A percentile compares a stretch with the other conserved stretches of the same genome.
phyloP scores from a whole-genome alignment of 805 yeast species.

The Saturnispora serradocipensis region DNA sequence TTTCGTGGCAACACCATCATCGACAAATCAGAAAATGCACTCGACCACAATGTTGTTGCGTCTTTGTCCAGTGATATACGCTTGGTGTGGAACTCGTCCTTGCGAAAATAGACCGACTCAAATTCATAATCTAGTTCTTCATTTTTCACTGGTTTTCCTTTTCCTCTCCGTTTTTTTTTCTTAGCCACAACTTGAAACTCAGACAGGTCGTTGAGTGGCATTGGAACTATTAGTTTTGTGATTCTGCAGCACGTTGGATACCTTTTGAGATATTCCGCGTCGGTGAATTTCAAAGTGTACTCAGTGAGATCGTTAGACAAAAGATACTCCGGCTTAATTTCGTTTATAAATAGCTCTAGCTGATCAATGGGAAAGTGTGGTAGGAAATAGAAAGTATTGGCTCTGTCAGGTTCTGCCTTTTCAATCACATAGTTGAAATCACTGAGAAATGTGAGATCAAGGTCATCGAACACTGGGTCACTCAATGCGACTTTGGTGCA shows the following conservation, averaged over 20 bases:
- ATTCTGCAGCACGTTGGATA: constrained; percentile 25
- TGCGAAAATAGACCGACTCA: constrained; percentile 13
- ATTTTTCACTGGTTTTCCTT: constrained; percentile 5
- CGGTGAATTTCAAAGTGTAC: constrained; percentile 23
- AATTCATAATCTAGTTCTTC: constrained; percentile 14
- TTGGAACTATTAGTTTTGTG: constrained; percentile 9
- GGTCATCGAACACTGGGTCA: constrained; percentile 25
- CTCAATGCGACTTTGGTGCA: constrained; percentile 13
- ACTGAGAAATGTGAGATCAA: constrained; percentile 17
- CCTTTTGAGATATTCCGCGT: constrained; percentile 18
- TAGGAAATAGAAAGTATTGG: constrained; percentile 21
- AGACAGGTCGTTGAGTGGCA: neutral
- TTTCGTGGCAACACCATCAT: constrained; percentile 7
- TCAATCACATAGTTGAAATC: constrained; percentile 16
- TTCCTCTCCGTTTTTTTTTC: constrained; percentile 4
- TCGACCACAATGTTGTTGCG: constrained; percentile 15
- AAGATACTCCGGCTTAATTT: constrained; percentile 19
- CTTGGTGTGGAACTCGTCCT: neutral
- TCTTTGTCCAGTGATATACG: constrained; percentile 1
- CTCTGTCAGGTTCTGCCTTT: neutral
- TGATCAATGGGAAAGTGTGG: constrained; percentile 28
- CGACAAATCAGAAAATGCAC: constrained; percentile 24
- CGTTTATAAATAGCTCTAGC: constrained; percentile 20
- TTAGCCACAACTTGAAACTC: neutral
- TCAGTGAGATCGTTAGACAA: constrained; percentile 26